Conservation (phyloP, 345 rosid species). For the Dovyalis caffra region DNA sequence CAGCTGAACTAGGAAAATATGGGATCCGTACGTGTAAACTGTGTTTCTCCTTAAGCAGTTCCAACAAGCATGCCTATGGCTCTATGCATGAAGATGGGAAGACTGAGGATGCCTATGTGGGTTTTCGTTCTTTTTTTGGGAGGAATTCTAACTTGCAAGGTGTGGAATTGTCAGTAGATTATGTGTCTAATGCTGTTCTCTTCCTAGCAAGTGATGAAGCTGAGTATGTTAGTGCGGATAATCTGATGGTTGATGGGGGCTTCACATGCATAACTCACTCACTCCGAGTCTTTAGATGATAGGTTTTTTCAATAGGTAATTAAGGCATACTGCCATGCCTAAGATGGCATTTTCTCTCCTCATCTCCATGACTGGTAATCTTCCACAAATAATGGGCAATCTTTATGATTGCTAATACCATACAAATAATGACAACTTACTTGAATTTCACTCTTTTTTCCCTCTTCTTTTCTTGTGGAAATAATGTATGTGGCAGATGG, state of each 20-base stretch:
- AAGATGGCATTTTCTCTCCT: too few species aligned
- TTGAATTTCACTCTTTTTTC: too few species aligned
- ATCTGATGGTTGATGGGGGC: constrained; percentile 92
- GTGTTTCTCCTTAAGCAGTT: constrained; percentile 82
- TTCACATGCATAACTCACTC: constrained; percentile 63
- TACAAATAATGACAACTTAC: too few species aligned
- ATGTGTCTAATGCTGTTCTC: constrained; percentile 83
- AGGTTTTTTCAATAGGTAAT: too few species aligned
- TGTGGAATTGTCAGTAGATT: constrained; percentile 60
- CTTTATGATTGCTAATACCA: too few species aligned
- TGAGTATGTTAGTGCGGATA: constrained; percentile 72
- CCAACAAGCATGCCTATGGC: constrained; percentile 61
- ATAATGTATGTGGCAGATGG: too few species aligned
- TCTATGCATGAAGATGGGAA: constrained; percentile 70
- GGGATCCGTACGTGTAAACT: constrained; percentile 95
- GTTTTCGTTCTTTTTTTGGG: constrained; percentile 50
- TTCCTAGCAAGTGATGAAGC: constrained; percentile 84
- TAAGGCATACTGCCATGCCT: not conserved
- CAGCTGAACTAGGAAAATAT: constrained; percentile 85
- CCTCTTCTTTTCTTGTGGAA: too few species aligned
- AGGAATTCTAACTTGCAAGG: constrained; percentile 71
- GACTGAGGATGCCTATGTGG: constrained; percentile 53
- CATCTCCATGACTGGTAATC: too few species aligned
- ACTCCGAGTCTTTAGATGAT: constrained; percentile 56
- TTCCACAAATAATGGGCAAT: too few species aligned